These are phyloP conservation scores for Starmerella etchellsii DNA, from an alignment of 805 yeast species.

Conservation along the genomic window DNA sequence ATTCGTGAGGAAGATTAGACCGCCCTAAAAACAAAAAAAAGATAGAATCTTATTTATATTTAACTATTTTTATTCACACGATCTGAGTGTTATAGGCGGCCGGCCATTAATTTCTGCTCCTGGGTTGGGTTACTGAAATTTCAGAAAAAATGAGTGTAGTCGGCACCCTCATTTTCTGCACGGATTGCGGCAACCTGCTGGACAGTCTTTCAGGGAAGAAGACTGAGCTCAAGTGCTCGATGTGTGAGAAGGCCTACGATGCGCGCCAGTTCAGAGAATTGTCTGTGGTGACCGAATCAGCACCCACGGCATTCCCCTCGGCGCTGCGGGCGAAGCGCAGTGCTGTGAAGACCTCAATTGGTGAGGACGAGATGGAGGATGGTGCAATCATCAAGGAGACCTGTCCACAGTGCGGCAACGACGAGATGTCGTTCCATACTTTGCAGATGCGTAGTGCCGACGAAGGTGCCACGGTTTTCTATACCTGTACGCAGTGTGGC, in stretches of 20 bases:
- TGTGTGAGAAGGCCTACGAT: conserved; percentile 35
- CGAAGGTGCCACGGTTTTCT: conserved; percentile 97
- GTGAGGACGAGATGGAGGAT: conserved; percentile 67
- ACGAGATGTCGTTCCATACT: conserved; percentile 96
- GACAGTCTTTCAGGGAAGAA: conserved; percentile 46
- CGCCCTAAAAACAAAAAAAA: conserved; percentile 11
- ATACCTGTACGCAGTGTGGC: conserved; percentile 88
- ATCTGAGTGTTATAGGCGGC: no score
- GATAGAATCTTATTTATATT: no score
- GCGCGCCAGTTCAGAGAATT: conserved; percentile 52
- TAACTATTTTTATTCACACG: no score
- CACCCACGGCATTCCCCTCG: conserved; percentile 92
- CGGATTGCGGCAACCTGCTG: conserved; percentile 80
- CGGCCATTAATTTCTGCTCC: no score
- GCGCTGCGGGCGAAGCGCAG: conserved; percentile 67
- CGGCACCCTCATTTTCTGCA: conserved; percentile 88
- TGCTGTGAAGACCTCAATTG: conserved; percentile 74
- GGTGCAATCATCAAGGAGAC: conserved; percentile 96
- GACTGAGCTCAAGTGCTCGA: conserved; percentile 33
- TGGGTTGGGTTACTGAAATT: no score
- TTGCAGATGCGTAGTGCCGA: conserved; percentile 94
- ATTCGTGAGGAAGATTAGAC: conserved; percentile 11
- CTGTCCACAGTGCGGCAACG: conserved; percentile 97
- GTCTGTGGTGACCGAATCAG: conserved; percentile 75
- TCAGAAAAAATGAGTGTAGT: conserved; percentile 64